Base-by-base conservation (phyloP, 2,329 filamentous ascomycete genomes). In the Colletotrichum scovillei region DNA sequence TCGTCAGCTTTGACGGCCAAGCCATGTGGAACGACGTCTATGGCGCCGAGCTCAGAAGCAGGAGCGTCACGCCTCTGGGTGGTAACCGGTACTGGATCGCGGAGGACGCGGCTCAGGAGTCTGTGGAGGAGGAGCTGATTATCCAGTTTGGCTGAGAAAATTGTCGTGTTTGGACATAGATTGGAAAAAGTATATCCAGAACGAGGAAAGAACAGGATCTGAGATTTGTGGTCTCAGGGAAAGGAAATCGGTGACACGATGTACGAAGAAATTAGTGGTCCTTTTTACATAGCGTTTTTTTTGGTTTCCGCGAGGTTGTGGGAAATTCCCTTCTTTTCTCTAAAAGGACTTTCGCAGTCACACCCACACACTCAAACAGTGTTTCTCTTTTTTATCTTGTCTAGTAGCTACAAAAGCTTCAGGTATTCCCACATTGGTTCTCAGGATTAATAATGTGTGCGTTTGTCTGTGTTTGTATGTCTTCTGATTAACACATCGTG, bases 1-100 rank as follows among this genome's bases (percentile, higher is more conserved):
- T 63, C 5, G 74, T 68, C 19, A 68, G 35, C 52, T 75, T 75
- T 19, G 53, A 28, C 3, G 63, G 63, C 26, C 63, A 74, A 7
- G 14, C 4, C 35, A 73, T 75, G 56, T 75, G 74, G 74, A 53
- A 67, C 14, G 55, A 32, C 38, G 28, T 69, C 22, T 65, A 73
- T 32, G 73, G 66, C n/a, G 62, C 63, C 26, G 68, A 74, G 32
- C 38, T 56, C 9, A 26, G 52, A 7, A 30, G 58, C 30, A n/a
- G 52, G 9, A 30, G 46, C 26, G 22, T 55, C 11, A 24, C 58
- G 19, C 70, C 71, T 4, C 53, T 38, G 16, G 73, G 73, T 22
- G 67, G 49, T 24, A 62, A 62, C 3, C 65, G 59, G 7, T 30
- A 75, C 55, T 75, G 73, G 73, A 35, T 75, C 28, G 38, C 38